Conservation (phyloP, 345 rosid species). For the Citrus glauca region DNA sequence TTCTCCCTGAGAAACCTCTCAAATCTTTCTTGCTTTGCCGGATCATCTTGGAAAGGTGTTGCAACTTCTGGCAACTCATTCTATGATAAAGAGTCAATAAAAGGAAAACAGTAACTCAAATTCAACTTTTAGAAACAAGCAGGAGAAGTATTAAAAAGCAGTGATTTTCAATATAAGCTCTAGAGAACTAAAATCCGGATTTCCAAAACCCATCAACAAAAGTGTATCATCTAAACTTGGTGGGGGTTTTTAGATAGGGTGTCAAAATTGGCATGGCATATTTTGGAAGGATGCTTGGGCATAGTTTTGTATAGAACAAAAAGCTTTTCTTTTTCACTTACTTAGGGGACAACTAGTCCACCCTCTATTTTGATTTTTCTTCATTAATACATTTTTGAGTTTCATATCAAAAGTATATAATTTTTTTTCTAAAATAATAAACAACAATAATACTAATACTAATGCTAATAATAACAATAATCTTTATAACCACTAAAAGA, state of each 20-base stretch:
- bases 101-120: not conserved
- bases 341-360: too few species aligned
- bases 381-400: too few species aligned
- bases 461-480: too few species aligned
- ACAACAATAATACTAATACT: too few species aligned
- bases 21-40: constrained; percentile 85
- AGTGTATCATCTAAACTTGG: not conserved
- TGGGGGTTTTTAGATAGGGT: not conserved
- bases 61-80: constrained; percentile 50
- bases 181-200: not conserved
- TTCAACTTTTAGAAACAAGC: constrained; percentile 2
- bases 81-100: constrained; percentile 31
- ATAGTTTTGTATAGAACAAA: too few species aligned
- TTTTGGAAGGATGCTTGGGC: too few species aligned
- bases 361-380: too few species aligned
- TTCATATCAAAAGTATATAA: too few species aligned
- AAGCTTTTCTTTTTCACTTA: too few species aligned
- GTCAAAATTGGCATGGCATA: too few species aligned
- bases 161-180: not conserved
- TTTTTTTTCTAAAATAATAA: too few species aligned
- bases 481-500: constrained; percentile 1
- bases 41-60: constrained; percentile 85
- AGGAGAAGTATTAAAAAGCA: not conserved
- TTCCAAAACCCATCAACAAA: not conserved
- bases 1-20: constrained; percentile 91